Conservation (phyloP, 176 grass and related monocot species). For the Metroxylon sagu region DNA sequence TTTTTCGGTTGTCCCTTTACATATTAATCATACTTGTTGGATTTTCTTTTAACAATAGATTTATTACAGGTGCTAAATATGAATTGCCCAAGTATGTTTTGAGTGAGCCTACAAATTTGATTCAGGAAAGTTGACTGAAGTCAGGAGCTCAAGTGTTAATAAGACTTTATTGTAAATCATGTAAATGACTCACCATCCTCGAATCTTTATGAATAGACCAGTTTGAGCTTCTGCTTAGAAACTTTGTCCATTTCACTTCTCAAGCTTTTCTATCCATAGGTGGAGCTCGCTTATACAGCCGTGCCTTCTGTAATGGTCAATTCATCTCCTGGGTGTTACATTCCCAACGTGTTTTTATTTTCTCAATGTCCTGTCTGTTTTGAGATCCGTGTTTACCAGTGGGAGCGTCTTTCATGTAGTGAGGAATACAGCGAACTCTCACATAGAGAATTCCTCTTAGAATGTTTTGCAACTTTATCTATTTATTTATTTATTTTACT, state of each 20-base stretch:
- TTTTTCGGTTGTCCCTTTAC: background rate
- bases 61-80: constrained; percentile 65
- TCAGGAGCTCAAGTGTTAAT: constrained; percentile 1
- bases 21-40: background rate
- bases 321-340: no score
- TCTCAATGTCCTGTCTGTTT: no score
- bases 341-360: no score
- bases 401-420: no score
- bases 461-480: no score
- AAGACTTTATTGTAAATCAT: constrained; percentile 15
- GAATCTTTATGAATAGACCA: background rate
- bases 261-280: background rate
- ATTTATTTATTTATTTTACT: no score
- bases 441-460: no score
- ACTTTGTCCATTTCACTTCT: background rate
- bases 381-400: no score
- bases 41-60: background rate
- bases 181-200: background rate
- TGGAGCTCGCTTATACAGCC: no score
- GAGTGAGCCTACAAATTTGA: constrained; percentile 60
- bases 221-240: background rate
- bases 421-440: no score
- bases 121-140: constrained; percentile 42
- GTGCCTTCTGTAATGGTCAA: no score
- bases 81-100: constrained; percentile 78